phyloP scores from a whole-genome alignment of 148 eudicot species.

The Arbutus unedo region DNA sequence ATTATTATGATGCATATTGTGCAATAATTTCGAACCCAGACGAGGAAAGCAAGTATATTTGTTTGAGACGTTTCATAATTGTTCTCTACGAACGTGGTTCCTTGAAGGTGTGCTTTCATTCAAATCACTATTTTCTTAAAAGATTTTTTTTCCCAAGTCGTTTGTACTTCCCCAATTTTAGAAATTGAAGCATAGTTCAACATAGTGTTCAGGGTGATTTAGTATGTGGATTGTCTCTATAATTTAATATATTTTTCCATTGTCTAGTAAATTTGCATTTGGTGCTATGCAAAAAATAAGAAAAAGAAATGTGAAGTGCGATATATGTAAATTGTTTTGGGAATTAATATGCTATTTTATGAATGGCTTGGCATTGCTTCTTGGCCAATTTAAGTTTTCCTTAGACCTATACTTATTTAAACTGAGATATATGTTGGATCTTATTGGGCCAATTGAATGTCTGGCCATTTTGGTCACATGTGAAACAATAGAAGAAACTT shows the following conservation, averaged over 20 bases:
- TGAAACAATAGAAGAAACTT: neutral
- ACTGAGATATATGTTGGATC: neutral
- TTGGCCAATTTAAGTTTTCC: neutral
- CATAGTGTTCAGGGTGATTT: neutral
- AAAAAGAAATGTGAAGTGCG: neutral
- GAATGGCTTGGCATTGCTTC: neutral
- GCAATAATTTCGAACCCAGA: slow-evolving; percentile 96
- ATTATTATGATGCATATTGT: slow-evolving; percentile 92
- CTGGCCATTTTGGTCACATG: slow-evolving; percentile 4
- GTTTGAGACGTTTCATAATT: slow-evolving; percentile 90
- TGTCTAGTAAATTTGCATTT: neutral
- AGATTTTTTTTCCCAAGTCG: slow-evolving; percentile 1
- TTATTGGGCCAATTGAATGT: neutral
- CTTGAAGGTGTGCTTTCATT: slow-evolving; percentile 50
- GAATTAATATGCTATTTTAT: neutral
- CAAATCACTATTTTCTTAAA: slow-evolving; percentile 13
- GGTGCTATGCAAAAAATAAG: neutral
- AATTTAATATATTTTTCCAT: neutral
- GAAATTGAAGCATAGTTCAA: neutral
- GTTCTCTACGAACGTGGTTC: slow-evolving; percentile 95
- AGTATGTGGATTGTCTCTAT: neutral
- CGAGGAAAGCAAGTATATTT: slow-evolving; percentile 86
- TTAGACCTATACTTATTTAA: neutral
- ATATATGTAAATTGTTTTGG: neutral
- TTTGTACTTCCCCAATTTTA: neutral